Base-by-base conservation (phyloP, 163 green algal genomes). In the Coccomyxa subellipsoidea region DNA sequence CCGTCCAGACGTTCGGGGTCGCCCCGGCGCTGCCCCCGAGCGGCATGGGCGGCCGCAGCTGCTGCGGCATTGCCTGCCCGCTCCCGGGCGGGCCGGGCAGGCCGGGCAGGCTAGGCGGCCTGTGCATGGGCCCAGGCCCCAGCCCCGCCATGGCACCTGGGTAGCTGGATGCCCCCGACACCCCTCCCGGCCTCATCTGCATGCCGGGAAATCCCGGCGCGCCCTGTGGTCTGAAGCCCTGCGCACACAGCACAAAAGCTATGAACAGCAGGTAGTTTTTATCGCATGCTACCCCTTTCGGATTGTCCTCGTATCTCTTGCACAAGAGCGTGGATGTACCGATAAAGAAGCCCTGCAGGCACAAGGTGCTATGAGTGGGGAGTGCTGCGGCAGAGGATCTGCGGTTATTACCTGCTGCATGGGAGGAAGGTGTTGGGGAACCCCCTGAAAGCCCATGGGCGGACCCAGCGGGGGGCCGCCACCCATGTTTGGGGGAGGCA, bases 1-100 rank as follows among this genome's bases (percentile, higher is more conserved):
- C 95, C 0, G 89, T 95, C 94, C 95, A 98, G 0, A 87, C 91
- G 32, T 78, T 39, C 36, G 34, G 31, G 12, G 54, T 23, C n/a
- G 32, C 95, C 21, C 47, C 47, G 23, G 3, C 23, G 47, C 47
- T 59, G 47, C 47, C n/a, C n/a, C n/a, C 47, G 47, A 18, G 47
- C 47, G 21, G 47, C 47, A 18, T 18, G 47, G n/a, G 21, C 38
- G 27, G 38, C 27, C 12, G 76, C 76, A 38, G 77, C 53, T 81
- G 77, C 47, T 53, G 53, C 54, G 39, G 77, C 53, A 35, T 25
- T 7, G 53, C 27, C 31, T 69, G 77, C 29, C 21, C 40, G 5
- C 23, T 23, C 6, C 12, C 23, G 38, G 29, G 76, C 40, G 39
- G 39, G 27, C n/a, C 69, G 21, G 31, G 69, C 71, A 76, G 69